A percentile compares a stretch with the other conserved stretches of the same genome.
These are phyloP conservation scores for Symbiodinium natans DNA, from an alignment of 73 alveolate species.

Conservation along the genomic window DNA sequence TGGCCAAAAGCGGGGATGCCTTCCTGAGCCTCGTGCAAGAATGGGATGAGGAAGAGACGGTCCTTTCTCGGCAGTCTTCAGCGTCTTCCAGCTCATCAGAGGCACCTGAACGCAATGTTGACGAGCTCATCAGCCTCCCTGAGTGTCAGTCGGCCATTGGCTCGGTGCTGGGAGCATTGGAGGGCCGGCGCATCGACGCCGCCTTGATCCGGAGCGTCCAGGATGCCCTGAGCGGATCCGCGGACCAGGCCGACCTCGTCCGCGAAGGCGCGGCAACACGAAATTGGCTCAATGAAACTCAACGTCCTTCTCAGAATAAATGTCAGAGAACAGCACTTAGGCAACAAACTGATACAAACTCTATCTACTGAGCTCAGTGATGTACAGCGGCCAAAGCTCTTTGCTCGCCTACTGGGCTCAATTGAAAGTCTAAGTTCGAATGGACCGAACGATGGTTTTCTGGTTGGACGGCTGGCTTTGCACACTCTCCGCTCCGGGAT, in stretches of 20 bases:
- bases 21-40: constrained; percentile 62
- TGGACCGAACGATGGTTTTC: no score
- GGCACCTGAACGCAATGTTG: not conserved
- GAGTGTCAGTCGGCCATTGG: constrained; percentile 50
- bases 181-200: constrained; percentile 62
- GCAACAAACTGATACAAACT: no score
- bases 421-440: no score
- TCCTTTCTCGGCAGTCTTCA: not conserved
- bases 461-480: no score
- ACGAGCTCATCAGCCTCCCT: constrained; percentile 16
- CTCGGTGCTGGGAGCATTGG: constrained; percentile 67
- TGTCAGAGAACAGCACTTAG: no score
- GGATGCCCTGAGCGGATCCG: constrained; percentile 15
- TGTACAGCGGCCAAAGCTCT: no score
- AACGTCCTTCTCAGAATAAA: no score
- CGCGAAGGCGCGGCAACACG: no score
- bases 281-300: no score
- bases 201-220: constrained; percentile 20
- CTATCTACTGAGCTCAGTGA: no score
- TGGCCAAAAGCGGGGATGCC: constrained; percentile 74
- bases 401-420: no score
- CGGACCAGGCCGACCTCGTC: constrained; percentile 43
- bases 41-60: constrained; percentile 24
- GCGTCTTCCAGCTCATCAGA: not conserved
- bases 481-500: no score